Evolutionary conservation across 2,329 filamentous ascomycete species (phyloP), one percentile per base, ranked within the genome.

Genomic region (Colletotrichum sp.): DNA sequence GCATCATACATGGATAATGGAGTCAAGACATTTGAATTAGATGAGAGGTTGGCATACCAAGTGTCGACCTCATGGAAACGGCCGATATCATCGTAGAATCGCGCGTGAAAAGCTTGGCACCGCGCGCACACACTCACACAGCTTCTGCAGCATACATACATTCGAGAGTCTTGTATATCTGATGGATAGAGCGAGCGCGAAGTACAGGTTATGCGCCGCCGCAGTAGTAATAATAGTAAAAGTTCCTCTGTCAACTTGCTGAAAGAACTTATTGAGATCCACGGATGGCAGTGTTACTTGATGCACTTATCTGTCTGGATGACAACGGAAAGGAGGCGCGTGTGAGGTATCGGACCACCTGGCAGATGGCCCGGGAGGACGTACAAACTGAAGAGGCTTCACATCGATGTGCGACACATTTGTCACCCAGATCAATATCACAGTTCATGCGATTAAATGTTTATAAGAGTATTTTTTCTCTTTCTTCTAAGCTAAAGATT

Each of bases 1-100:
- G 64, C 70, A 76, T 75, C 67, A 62, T 55, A 66, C 48, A 75
- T 70, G 59, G 62, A 55, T 8, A 73, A 67, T 32, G 75, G 75
- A 75, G 75, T 67, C 36, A 34, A 64, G 36, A 44, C 9, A 67
- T 55, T 70, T 68, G 65, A 57, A 18, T 66, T 32, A 63, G 59
- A 57, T 75, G 60, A 68, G 16, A n/a, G 72, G 44, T 65, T 18
- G 24, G n/a, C 44, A 63, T 57, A 32, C 3, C 30, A 36, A 16
- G 26, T 57, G 15, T 28, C 5, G 2, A 30, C 16, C 66, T 32
- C 12, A 75, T 30, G 63, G 70, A 60, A 65, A 73, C 48, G 70
- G 64, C 64, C 71, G 65, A 30, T 39, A n/a, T 22, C n/a, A 36
- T 63, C 71, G 52, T 67, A 64, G 60, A 63, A 52, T 16, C n/a